Base-by-base conservation (phyloP, 2,329 filamentous ascomycete species). In the Colletotrichum euphorbiae region DNA sequence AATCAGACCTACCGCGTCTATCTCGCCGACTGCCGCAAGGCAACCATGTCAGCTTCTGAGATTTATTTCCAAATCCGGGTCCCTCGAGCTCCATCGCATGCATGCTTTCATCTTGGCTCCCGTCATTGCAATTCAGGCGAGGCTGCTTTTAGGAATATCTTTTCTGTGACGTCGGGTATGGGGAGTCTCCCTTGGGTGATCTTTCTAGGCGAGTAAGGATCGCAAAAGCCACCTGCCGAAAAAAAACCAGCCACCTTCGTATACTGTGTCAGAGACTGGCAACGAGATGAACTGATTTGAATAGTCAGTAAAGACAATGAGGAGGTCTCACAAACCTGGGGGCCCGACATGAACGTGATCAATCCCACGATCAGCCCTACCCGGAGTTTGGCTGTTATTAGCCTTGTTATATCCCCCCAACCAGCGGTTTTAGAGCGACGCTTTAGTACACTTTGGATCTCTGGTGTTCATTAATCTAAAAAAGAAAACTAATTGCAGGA, bases 101-200 rank as follows among this genome's bases (percentile, higher is more conserved):
- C 9, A 31, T 12, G 15, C 21, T 1, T 42, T 3, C 4, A 42
- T 52, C 58, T 61, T 55, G 48, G 38, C 59, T 7, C 40, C 36
- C 38, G 59, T 62, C 59, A 62, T 40, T 24, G 38, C 17, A 62
- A 36, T n/a, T 36, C 38, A 54, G 59, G 13, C 19, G 13, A 45
- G 48, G 59, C 17, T 60, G 6, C 38, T 45, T 4, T 51, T 33
- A 51, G 15, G 57, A 28, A 8, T 17, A 13, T 61, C 36, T 45
- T 17, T 12, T n/a, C 1, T 21, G 4, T 42, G 24, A 24, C 13
- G 21, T 28, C 52, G 17, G 60, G 15, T 42, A 6, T 17, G 17
- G 21, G 13, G 3, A 13, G 12, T 33, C n/a, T 13, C n/a, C 28
- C 8, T 51, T 21, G 13, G 7, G 21, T 6, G 58, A 33, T 2